Conservation (phyloP, 1,284 basidiomycete genomes). For the Bjerkandera adusta region DNA sequence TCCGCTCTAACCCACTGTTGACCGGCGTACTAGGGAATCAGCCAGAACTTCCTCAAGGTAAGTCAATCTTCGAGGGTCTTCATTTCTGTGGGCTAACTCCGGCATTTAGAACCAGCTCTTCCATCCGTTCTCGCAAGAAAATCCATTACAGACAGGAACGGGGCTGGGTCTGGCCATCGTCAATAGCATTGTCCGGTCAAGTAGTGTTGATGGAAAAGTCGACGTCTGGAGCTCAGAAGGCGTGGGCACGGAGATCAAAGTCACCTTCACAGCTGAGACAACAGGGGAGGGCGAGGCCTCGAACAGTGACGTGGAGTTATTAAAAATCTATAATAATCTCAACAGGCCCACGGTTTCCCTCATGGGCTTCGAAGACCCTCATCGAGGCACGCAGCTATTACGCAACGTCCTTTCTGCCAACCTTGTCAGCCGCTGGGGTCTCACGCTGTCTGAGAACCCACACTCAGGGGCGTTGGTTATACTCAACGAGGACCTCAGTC, state of each 20-base stretch:
- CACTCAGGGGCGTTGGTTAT: slow-evolving; percentile 75
- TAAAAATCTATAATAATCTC: slow-evolving; percentile 44
- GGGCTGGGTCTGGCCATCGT: slow-evolving; percentile 97
- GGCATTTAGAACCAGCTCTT: slow-evolving; percentile 95
- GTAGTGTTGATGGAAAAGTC: slow-evolving; percentile 85
- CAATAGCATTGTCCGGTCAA: slow-evolving; percentile 87
- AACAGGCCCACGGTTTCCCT: slow-evolving; percentile 62
- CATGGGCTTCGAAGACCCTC: slow-evolving; percentile 68
- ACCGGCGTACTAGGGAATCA: slow-evolving; percentile 63
- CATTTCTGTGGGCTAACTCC: no score
- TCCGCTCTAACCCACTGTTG: slow-evolving; percentile 4
- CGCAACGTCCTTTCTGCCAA: slow-evolving; percentile 65
- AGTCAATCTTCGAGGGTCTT: no score
- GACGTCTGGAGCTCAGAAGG: slow-evolving; percentile 89
- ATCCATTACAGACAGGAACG: slow-evolving; percentile 89
- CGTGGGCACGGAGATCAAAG: slow-evolving; percentile 90
- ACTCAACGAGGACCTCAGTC: slow-evolving; percentile 76
- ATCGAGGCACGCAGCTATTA: slow-evolving; percentile 71
- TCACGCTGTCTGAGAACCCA: slow-evolving; percentile 48
- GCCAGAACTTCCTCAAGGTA: slow-evolving; percentile 84
- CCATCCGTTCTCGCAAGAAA: slow-evolving; percentile 96
- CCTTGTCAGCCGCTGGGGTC: slow-evolving; percentile 77
- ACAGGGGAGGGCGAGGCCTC: slow-evolving; percentile 43
- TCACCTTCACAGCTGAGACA: slow-evolving; percentile 79
- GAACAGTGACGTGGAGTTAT: slow-evolving; percentile 39